Percentiles rank a stretch among this genome's conserved stretches.
These are phyloP conservation scores for Jaenimonas drosophilae DNA, from an alignment of 208 protist species.

Conservation along the genomic window DNA sequence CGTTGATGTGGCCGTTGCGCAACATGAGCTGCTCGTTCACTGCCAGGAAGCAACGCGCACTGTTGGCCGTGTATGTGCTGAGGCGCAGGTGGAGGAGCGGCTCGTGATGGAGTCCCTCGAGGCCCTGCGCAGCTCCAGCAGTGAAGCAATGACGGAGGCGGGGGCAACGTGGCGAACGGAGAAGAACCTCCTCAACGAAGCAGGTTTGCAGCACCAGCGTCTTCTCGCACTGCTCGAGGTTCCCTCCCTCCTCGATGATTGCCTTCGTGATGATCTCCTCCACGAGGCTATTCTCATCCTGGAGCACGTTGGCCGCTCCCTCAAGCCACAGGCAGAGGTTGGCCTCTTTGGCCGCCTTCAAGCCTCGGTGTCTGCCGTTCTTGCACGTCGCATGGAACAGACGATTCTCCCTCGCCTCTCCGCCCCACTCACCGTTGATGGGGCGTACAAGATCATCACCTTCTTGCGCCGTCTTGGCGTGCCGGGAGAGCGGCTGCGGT, in stretches of 20 bases:
- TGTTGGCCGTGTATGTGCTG: conserved; percentile 17
- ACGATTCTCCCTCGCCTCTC: conserved; percentile 56
- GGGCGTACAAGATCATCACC: conserved; percentile 47
- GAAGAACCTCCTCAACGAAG: conserved; percentile 29
- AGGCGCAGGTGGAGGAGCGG: conserved; percentile 22
- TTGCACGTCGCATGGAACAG: conserved; percentile 24
- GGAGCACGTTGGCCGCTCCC: conserved; percentile 42
- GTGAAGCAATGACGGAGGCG: conserved; percentile 22
- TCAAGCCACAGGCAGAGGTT: conserved; percentile 18
- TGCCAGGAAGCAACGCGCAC: conserved; percentile 41
- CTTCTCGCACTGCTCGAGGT: conserved; percentile 67
- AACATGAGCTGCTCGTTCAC: conserved; percentile 48
- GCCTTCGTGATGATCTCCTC: conserved; percentile 64
- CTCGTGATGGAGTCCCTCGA: conserved; percentile 31
- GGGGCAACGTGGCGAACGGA: conserved; percentile 55
- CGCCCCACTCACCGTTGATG: conserved; percentile 43
- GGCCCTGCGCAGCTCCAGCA: conserved; percentile 38
- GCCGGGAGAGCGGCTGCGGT: conserved; percentile 13
- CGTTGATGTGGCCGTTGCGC: conserved; percentile 50
- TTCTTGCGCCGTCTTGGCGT: conserved; percentile 51
- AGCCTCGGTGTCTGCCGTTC: conserved; percentile 11
- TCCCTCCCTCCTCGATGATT: conserved; percentile 48
- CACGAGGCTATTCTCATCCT: conserved; percentile 66
- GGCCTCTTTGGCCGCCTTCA: conserved; percentile 19
- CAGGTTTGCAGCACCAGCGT: conserved; percentile 45